Evolutionary conservation across 2,329 filamentous ascomycete species (phyloP).

Genomic region (Neobulgaria alba): DNA sequence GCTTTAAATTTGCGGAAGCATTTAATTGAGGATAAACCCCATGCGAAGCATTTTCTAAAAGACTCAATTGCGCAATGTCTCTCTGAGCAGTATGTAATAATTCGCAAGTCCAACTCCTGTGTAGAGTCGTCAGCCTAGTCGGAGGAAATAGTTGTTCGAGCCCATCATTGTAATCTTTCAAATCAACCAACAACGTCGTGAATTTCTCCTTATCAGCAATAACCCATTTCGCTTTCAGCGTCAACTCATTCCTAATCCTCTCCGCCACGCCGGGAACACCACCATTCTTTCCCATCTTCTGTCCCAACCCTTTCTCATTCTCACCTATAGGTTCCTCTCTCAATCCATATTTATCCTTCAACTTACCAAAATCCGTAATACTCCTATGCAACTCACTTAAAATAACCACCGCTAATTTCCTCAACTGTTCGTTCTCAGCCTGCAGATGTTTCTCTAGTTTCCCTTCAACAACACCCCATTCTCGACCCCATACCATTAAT

Average conservation of each 20-base stretch:
- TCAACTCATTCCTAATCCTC: conserved; percentile 10
- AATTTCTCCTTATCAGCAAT: conserved; percentile 41
- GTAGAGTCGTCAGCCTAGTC: conserved; percentile 34
- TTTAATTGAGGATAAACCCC: conserved; percentile 36
- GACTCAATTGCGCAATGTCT: conserved; percentile 34
- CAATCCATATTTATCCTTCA: conserved; percentile 36
- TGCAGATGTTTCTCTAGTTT: conserved; percentile 35
- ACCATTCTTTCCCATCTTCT: no score
- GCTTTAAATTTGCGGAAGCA: conserved; percentile 36
- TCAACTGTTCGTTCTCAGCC: conserved; percentile 28
- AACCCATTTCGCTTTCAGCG: conserved; percentile 31
- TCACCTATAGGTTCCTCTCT: conserved; percentile 23
- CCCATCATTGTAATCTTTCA: conserved; percentile 41
- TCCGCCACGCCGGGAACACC: conserved; percentile 8
- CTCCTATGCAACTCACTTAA: conserved; percentile 36
- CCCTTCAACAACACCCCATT: conserved; percentile 41
- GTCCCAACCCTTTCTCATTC: conserved; percentile 3
- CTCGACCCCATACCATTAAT: no score
- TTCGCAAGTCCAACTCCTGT: conserved; percentile 39
- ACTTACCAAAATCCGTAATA: conserved; percentile 36
- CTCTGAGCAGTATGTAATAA: conserved; percentile 37
- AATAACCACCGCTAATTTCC: conserved; percentile 34
- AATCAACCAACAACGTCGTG: conserved; percentile 31
- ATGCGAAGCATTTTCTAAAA: conserved; percentile 35
- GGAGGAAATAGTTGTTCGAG: conserved; percentile 39